phyloP scores from a whole-genome alignment of 805 yeast species.

The Pichia pseudocactophila region DNA sequence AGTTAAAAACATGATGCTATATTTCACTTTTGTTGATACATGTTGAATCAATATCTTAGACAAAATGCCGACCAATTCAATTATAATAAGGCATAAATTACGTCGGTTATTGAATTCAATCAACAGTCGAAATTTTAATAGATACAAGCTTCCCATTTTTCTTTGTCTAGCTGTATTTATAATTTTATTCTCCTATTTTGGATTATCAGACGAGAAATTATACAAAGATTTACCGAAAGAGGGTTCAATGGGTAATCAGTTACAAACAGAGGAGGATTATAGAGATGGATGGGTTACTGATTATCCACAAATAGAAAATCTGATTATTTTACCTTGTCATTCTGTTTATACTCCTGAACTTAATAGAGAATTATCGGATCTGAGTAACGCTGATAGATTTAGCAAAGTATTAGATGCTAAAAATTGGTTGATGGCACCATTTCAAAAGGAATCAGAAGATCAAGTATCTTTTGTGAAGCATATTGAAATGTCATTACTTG shows the following conservation, averaged over 20 bases:
- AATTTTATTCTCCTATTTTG: too few species aligned
- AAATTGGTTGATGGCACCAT: slow-evolving; percentile 63
- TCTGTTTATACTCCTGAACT: slow-evolving; percentile 19
- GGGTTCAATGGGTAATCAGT: too few species aligned
- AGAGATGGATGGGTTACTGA: not conserved
- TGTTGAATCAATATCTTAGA: too few species aligned
- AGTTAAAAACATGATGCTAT: too few species aligned
- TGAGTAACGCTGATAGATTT: not conserved
- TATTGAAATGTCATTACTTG: slow-evolving; percentile 35
- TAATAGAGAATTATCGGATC: not conserved
- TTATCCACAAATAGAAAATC: slow-evolving; percentile 5
- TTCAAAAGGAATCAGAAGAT: slow-evolving; percentile 63
- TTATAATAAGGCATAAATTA: too few species aligned
- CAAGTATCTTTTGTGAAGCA: slow-evolving; percentile 60
- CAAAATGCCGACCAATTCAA: too few species aligned
- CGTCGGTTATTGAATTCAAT: too few species aligned
- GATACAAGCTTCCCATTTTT: too few species aligned
- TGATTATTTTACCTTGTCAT: slow-evolving; percentile 45
- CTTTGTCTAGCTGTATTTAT: too few species aligned
- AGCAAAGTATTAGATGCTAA: slow-evolving; percentile 36
- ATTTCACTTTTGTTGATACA: too few species aligned
- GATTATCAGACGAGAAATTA: slow-evolving; percentile 3
- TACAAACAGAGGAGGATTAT: not conserved
- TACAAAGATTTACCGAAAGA: not conserved
- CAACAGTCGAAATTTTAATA: too few species aligned